phyloP scores from a whole-genome alignment of 106 monocot genomes.

The Narthecium ossifragum region DNA sequence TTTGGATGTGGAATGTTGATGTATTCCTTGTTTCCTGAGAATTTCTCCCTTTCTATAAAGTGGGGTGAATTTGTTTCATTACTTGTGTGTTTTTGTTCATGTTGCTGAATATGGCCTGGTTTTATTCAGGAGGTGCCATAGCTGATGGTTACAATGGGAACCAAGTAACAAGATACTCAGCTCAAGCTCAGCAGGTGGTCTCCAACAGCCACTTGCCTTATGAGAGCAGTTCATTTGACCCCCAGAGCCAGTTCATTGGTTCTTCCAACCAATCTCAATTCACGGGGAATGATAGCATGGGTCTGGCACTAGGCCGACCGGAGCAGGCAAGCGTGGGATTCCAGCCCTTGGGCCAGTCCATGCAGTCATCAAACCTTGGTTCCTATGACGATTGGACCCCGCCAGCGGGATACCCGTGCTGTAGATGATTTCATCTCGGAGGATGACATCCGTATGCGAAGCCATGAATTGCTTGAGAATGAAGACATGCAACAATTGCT shows the following conservation, averaged over 20 bases:
- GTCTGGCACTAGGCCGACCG: slow-evolving; percentile 23
- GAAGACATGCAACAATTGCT: slow-evolving; percentile 67
- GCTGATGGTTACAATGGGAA: slow-evolving; percentile 14
- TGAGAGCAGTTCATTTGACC: slow-evolving; percentile 17
- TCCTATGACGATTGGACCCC: slow-evolving; percentile 24
- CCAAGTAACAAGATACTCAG: slow-evolving; percentile 13
- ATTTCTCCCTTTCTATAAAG: too few relatives aligned
- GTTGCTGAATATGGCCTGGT: too few relatives aligned
- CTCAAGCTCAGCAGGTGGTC: slow-evolving; percentile 5
- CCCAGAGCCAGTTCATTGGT: slow-evolving; percentile 18
- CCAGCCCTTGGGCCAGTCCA: slow-evolving; percentile 7
- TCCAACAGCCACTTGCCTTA: slow-evolving; percentile 8
- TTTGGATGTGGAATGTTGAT: too few relatives aligned
- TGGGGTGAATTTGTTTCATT: too few relatives aligned
- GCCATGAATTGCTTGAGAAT: slow-evolving; percentile 50
- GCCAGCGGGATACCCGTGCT: slow-evolving; percentile 4
- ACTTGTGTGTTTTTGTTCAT: too few relatives aligned
- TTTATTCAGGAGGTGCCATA: slow-evolving; percentile 4
- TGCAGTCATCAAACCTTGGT: slow-evolving; percentile 11
- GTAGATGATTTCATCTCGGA: slow-evolving; percentile 31
- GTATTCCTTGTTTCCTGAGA: too few relatives aligned
- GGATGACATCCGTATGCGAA: slow-evolving; percentile 50
- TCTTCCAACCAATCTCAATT: slow-evolving; percentile 19
- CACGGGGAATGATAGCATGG: slow-evolving; percentile 16
- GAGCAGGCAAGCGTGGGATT: slow-evolving; percentile 17